Evolutionary conservation across 108 stramenopile genomes (phyloP).

Genomic region (Nitzschia sp.): DNA sequence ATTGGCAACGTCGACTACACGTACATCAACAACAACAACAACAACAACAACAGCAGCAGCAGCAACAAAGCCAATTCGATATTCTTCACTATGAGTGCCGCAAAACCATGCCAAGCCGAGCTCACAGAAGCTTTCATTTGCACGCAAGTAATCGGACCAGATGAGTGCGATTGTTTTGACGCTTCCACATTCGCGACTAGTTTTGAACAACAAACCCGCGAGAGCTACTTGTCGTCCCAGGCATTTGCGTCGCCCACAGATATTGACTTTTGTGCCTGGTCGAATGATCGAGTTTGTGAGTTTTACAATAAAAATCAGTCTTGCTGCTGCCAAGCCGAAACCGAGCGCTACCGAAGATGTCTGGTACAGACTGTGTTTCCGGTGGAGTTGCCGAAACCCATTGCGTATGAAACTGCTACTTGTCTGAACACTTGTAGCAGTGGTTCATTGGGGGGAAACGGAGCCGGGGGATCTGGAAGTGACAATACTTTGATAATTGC

Average conservation of each 20-base stretch:
- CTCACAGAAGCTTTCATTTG: conserved; percentile 1
- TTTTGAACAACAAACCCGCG: neutral
- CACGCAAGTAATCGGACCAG: neutral
- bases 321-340: conserved; percentile 10
- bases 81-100: neutral
- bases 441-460: neutral
- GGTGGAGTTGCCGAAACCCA: neutral
- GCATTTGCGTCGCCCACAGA: neutral
- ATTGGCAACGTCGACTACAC: too few relatives aligned
- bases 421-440: neutral
- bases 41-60: too few relatives aligned
- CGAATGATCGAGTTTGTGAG: neutral
- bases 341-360: neutral
- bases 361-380: neutral
- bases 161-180: conserved; percentile 1
- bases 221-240: neutral
- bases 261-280: neutral
- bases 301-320: neutral
- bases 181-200: neutral
- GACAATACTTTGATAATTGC: neutral
- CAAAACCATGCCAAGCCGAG: neutral
- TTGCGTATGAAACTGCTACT: neutral
- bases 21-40: too few relatives aligned
- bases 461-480: neutral
- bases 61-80: too few relatives aligned